A percentile compares a stretch with the other conserved stretches of the same genome.
These are phyloP conservation scores for Debaryomyces prosopidis DNA, from an alignment of 805 yeast species.

Conservation along the genomic window DNA sequence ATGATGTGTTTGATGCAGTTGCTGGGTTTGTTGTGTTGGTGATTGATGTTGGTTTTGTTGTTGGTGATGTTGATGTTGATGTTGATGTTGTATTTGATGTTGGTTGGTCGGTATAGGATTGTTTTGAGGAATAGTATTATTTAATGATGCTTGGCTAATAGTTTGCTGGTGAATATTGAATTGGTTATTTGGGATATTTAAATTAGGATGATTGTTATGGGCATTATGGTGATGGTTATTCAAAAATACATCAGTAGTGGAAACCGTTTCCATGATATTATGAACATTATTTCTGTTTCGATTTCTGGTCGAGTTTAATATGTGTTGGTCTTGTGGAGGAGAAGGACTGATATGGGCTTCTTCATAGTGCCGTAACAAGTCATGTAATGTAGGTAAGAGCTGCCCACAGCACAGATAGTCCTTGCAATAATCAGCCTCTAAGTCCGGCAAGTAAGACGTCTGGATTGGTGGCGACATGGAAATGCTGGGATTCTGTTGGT, in stretches of 20 bases:
- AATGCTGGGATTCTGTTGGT: slow-evolving; percentile 19
- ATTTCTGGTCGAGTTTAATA: slow-evolving; percentile 29
- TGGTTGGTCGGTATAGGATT: slow-evolving; percentile 7
- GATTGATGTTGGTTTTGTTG: slow-evolving; percentile 12
- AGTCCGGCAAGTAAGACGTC: slow-evolving; percentile 82
- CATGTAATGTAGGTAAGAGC: slow-evolving; percentile 88
- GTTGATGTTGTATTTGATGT: slow-evolving; percentile 15
- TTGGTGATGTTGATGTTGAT: slow-evolving; percentile 13
- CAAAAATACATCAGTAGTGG: slow-evolving; percentile 90
- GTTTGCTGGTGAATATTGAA: slow-evolving; percentile 26
- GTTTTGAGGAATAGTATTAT: slow-evolving; percentile 7
- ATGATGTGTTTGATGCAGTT: slow-evolving; percentile 13
- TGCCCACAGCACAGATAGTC: slow-evolving; percentile 97
- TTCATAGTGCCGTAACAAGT: slow-evolving; percentile 89
- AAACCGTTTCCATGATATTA: slow-evolving; percentile 79
- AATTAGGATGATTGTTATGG: slow-evolving; percentile 13
- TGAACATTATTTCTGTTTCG: slow-evolving; percentile 46
- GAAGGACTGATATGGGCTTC: slow-evolving; percentile 82
- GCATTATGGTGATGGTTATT: slow-evolving; percentile 36
- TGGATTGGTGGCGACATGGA: slow-evolving; percentile 64
- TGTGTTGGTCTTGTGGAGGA: slow-evolving; percentile 42
- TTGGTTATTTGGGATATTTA: slow-evolving; percentile 19
- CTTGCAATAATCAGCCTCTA: slow-evolving; percentile 94
- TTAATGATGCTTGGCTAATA: slow-evolving; percentile 14
- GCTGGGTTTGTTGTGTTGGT: slow-evolving; percentile 11